Evolutionary conservation across 129 eudicot genomes (phyloP), one percentile per base, ranked within the genome.

Genomic region (Chrysanthemum lavandulifolium): DNA sequence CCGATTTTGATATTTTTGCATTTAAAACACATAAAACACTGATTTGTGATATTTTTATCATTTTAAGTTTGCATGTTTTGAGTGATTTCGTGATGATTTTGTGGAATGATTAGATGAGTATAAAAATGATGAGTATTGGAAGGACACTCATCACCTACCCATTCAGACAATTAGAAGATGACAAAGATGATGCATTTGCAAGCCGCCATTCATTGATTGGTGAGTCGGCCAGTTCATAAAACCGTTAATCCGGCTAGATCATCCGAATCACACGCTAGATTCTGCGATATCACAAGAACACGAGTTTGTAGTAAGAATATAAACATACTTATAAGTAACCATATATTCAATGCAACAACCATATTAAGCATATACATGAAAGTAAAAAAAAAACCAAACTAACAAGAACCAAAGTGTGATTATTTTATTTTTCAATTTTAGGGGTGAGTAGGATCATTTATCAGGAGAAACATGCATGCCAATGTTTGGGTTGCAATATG

Each of bases 51-150:
- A n/a, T n/a, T n/a, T n/a, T n/a, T n/a, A n/a, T n/a, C n/a, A n/a
- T n/a, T n/a, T n/a, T n/a, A n/a, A n/a, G n/a, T n/a, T n/a, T n/a
- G n/a, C n/a, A n/a, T n/a, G n/a, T n/a, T n/a, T n/a, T n/a, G n/a
- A n/a, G n/a, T n/a, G n/a, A n/a, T n/a, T n/a, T n/a, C n/a, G n/a
- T n/a, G n/a, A n/a, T n/a, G n/a, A n/a, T n/a, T n/a, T n/a, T n/a
- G n/a, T n/a, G n/a, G n/a, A n/a, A n/a, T n/a, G 85, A 73, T 0
- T 86, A 36, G 72, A 15, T 68, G 71, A 72, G 71, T 64, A n/a
- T 23, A 68, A 91, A 90, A 51, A 83, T 82, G 71, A 89, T 40
- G 4, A n/a, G n/a, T n/a, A n/a, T n/a, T n/a, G n/a, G n/a, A n/a
- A n/a, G n/a, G n/a, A n/a, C n/a, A n/a, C n/a, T n/a, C n/a, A n/a